Conservation (phyloP, 441 rosid genomes). For the Erysimum cheiri region DNA sequence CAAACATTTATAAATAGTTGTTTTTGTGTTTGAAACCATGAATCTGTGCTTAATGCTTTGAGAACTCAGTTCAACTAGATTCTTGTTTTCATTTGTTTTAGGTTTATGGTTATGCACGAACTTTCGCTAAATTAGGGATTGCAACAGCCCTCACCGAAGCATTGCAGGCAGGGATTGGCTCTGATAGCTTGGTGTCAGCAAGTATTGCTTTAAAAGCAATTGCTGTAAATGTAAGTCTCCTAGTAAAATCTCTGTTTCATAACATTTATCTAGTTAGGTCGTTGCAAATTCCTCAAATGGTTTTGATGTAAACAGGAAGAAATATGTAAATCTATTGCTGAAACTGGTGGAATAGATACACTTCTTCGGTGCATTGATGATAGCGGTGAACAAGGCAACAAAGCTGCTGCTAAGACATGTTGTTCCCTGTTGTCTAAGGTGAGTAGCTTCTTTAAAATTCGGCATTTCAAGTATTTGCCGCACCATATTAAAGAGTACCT, state of each 20-base stretch:
- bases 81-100: conserved; percentile 42
- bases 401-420: conserved; percentile 68
- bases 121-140: conserved; percentile 83
- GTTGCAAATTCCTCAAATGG: conserved; percentile 10
- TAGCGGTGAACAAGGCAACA: conserved; percentile 82
- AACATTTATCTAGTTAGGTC: neutral
- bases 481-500: neutral
- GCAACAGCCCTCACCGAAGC: conserved; percentile 74
- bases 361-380: conserved; percentile 77
- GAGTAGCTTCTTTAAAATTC: conserved; percentile 20
- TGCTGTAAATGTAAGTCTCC: conserved; percentile 80
- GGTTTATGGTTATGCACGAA: conserved; percentile 95
- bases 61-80: neutral
- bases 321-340: conserved; percentile 90
- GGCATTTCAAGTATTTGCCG: neutral
- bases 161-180: conserved; percentile 68
- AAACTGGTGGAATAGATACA: conserved; percentile 81
- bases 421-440: conserved; percentile 92
- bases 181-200: conserved; percentile 80
- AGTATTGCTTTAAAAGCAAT: conserved; percentile 80
- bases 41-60: conserved; percentile 9
- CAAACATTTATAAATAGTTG: neutral
- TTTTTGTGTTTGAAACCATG: neutral
- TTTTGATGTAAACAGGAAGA: conserved; percentile 67
- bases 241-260: conserved; percentile 10